These are phyloP conservation scores for Giardia muris DNA, from an alignment of 208 protist genomes.

Conservation along the genomic window DNA sequence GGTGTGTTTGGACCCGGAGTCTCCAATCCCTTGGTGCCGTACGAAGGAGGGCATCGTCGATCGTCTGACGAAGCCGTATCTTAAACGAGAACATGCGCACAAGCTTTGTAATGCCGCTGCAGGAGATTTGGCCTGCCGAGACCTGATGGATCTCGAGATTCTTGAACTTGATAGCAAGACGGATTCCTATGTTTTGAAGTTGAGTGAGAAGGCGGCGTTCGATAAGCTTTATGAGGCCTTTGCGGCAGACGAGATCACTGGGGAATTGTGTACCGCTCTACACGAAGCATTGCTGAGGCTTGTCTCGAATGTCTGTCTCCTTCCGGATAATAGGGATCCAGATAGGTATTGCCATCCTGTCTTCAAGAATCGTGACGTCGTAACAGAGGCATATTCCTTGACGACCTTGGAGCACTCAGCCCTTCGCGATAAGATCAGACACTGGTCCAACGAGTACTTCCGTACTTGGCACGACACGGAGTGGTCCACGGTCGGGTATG, in stretches of 20 bases:
- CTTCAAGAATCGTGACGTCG: slow-evolving; percentile 36
- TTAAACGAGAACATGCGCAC: not conserved
- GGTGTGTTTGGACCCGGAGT: not conserved
- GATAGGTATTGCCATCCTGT: slow-evolving; percentile 45
- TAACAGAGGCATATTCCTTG: slow-evolving; percentile 45
- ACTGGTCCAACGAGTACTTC: slow-evolving; percentile 50
- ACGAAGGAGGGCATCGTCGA: slow-evolving; percentile 27
- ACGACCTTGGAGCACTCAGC: slow-evolving; percentile 35
- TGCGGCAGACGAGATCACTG: not conserved
- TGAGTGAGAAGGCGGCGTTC: not conserved
- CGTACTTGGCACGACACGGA: slow-evolving; percentile 38
- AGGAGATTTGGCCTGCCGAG: not conserved
- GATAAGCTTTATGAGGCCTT: not conserved
- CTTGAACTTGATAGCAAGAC: not conserved
- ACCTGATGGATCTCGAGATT: not conserved
- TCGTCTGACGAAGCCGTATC: slow-evolving; percentile 26
- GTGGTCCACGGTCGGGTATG: slow-evolving; percentile 21
- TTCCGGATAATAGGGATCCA: slow-evolving; percentile 36
- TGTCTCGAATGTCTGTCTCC: not conserved
- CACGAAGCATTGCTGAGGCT: not conserved
- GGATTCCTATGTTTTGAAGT: not conserved
- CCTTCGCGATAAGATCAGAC: slow-evolving; percentile 37
- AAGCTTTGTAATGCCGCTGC: not conserved
- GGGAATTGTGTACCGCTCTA: not conserved
- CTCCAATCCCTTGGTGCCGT: not conserved